Conservation (phyloP, 1,139 yeast genomes). For the Yamadazyma buinensis region DNA sequence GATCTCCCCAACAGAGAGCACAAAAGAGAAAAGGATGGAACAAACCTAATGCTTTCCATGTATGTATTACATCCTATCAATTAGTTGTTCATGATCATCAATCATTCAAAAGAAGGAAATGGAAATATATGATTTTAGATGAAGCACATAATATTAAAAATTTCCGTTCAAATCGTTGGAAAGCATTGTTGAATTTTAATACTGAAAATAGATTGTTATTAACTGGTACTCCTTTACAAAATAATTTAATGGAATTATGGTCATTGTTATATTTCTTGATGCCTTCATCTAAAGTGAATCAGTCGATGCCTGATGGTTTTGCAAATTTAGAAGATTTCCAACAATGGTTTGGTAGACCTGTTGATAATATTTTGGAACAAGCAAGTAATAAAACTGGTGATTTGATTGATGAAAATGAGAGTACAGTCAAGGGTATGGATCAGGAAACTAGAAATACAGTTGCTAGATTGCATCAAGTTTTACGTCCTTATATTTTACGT, state of each 20-base stretch:
- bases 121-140: slow-evolving; percentile 97
- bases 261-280: slow-evolving; percentile 86
- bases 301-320: slow-evolving; percentile 89
- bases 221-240: slow-evolving; percentile 96
- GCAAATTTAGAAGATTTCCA: slow-evolving; percentile 95
- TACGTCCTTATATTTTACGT: slow-evolving; percentile 87
- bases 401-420: slow-evolving; percentile 39
- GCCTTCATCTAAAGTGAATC: slow-evolving; percentile 79
- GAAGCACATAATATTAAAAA: slow-evolving; percentile 98
- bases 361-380: slow-evolving; percentile 80
- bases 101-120: slow-evolving; percentile 83
- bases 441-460: slow-evolving; percentile 83
- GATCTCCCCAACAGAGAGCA: slow-evolving; percentile 96
- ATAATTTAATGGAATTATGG: slow-evolving; percentile 91
- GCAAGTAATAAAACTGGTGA: slow-evolving; percentile 51
- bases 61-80: slow-evolving; percentile 95
- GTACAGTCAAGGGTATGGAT: slow-evolving; percentile 36
- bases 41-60: slow-evolving; percentile 92
- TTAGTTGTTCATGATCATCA: slow-evolving; percentile 95
- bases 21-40: slow-evolving; percentile 98
- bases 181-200: slow-evolving; percentile 87
- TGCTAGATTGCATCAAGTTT: slow-evolving; percentile 83
- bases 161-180: slow-evolving; percentile 96
- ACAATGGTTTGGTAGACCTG: slow-evolving; percentile 97
- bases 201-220: slow-evolving; percentile 81